Percentiles rank a stretch among this genome's conserved stretches.
Conservation (phyloP, 257 asterid genomes). For the Scutellaria galericulata region DNA sequence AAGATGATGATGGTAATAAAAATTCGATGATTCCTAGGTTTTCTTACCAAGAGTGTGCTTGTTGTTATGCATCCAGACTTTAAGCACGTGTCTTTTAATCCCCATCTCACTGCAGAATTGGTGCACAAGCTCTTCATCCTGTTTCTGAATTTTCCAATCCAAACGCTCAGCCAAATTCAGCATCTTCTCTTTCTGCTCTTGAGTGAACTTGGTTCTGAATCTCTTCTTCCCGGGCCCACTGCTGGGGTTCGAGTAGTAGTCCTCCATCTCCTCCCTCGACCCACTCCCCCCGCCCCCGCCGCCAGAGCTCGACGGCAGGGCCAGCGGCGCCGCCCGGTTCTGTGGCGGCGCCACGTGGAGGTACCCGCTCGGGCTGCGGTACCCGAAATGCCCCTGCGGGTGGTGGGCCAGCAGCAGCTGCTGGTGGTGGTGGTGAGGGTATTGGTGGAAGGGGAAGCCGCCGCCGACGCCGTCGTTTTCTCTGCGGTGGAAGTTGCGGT, state of each 20-base stretch:
- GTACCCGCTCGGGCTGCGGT: slow-evolving; percentile 61
- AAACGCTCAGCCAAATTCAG: slow-evolving; percentile 46
- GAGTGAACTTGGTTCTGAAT: slow-evolving; percentile 50
- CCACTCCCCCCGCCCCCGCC: slow-evolving; percentile 52
- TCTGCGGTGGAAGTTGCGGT: slow-evolving; percentile 86
- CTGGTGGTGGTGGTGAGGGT: slow-evolving; percentile 40
- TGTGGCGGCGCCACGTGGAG: slow-evolving; percentile 50
- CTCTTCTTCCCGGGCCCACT: slow-evolving; percentile 56
- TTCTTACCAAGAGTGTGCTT: slow-evolving; percentile 57
- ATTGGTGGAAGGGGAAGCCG: slow-evolving; percentile 11
- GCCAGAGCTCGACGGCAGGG: slow-evolving; percentile 70
- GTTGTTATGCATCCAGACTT: slow-evolving; percentile 63
- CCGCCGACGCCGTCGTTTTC: slow-evolving; percentile 42
- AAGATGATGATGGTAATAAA: too few species aligned
- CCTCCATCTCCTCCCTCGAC: slow-evolving; percentile 57
- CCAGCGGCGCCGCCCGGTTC: slow-evolving; percentile 46
- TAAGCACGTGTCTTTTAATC: slow-evolving; percentile 49
- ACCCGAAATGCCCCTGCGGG: slow-evolving; percentile 54
- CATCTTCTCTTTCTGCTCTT: slow-evolving; percentile 59
- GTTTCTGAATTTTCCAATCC: slow-evolving; percentile 59
- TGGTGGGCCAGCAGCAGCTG: slow-evolving; percentile 50
- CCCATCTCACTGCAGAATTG: slow-evolving; percentile 48
- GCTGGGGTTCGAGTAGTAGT: slow-evolving; percentile 46
- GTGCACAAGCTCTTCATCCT: slow-evolving; percentile 52
- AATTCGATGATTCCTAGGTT: slow-evolving; percentile 22